Evolutionary conservation across 441 rosid species (phyloP).

Genomic region (Jatropha podagrica): DNA sequence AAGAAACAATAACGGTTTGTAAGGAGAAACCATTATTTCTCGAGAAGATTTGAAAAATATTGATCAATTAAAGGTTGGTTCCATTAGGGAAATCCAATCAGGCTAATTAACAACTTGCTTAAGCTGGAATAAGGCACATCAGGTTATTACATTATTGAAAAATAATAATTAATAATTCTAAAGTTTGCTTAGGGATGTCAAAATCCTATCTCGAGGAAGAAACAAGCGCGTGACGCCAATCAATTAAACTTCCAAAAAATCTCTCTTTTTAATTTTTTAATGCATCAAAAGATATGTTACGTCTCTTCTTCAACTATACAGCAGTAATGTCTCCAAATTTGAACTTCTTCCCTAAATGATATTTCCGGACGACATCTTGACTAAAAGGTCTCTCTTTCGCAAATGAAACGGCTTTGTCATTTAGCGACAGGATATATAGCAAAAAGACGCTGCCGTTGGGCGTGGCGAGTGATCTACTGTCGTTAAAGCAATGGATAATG

Average conservation of each 20-base stretch:
- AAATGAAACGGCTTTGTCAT: too few species aligned
- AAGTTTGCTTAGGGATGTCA: neutral
- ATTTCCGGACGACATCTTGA: neutral
- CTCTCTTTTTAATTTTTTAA: neutral
- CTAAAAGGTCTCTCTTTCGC: too few species aligned
- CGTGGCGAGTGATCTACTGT: too few species aligned
- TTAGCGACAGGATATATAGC: too few species aligned
- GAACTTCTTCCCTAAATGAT: too few species aligned
- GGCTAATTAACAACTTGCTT: neutral
- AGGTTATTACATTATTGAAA: neutral
- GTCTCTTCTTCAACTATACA: neutral
- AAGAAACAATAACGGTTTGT: neutral
- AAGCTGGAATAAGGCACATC: neutral
- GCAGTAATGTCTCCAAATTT: too few species aligned
- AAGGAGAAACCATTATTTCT: neutral
- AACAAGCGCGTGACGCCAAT: neutral
- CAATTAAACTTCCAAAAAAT: neutral
- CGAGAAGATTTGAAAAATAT: neutral
- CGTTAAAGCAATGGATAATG: too few species aligned
- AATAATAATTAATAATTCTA: too few species aligned
- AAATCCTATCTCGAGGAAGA: slow-evolving; percentile 3
- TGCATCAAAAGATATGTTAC: neutral
- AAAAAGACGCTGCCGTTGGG: too few species aligned
- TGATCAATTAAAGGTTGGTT: neutral
- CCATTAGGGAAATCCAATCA: neutral